Base-by-base conservation (phyloP, 2,329 filamentous ascomycete species). In the Verticillium nonalfalfae region DNA sequence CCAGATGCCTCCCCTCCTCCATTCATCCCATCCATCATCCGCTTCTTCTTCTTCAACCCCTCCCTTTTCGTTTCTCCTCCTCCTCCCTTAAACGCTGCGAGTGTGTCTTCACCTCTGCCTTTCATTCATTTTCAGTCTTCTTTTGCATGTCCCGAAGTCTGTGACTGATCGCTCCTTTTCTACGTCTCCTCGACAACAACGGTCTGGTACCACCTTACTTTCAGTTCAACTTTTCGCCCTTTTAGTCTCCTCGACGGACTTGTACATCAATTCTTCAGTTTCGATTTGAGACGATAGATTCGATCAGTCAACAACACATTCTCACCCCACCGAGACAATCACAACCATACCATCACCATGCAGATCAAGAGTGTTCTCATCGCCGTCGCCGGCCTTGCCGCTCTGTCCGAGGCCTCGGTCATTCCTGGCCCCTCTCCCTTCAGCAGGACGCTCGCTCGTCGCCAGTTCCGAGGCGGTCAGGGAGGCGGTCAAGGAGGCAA, bases 161-260 rank as follows among this genome's bases (percentile, higher is more conserved):
- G 75, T 75, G 73, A 79, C 72, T 77, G 75, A 78, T 75, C 72
- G 78, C 78, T 74, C 71, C 70, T 70, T 66, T 71, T 69, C 72
- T 73, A 70, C 68, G 68, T 68, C 67, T 67, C 63, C 71, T 69
- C 64, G 68, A 64, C 67, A 61, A 70, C 71, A 36, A 70, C 75
- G 79, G 81, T 82, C 80, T 81, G 81, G 80, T 74, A 83, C 81
- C 79, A 75, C 60, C 63, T 71, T 73, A 74, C 59, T 63, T 63
- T 61, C 52, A 50, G 65, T 61, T 54, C 64, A 56, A 60, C 68
- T 68, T 66, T 66, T 68, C 64, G 66, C 9, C 14, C 34, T 18
- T 21, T 40, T 35, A 45, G 56, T 14, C 56, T 57, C 54, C 35
- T 36, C 21, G 33, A 57, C 45, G 45, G 45, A 45, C 14, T 7